Evolutionary conservation across 257 asterid genomes (phyloP).

Genomic region (Capsicum rhomboideum): DNA sequence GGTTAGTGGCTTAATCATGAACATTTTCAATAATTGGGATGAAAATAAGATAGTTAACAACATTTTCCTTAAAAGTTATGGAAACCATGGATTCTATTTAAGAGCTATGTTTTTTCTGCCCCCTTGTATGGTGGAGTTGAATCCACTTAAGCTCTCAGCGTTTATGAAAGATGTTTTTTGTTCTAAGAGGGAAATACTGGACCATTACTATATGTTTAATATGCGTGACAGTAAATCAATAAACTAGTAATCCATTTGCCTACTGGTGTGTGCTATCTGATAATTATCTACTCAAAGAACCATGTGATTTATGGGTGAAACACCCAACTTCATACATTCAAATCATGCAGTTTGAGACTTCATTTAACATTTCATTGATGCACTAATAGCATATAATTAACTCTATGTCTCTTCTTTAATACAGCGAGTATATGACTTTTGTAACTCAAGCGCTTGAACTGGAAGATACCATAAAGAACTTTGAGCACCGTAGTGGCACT

Average conservation of each 20-base stretch:
- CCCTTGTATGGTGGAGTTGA: background rate
- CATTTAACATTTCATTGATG: background rate
- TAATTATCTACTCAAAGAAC: background rate
- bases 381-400: background rate
- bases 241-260: background rate
- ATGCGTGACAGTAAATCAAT: background rate
- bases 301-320: conserved; percentile 1
- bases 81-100: background rate
- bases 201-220: no score
- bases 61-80: background rate
- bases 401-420: conserved; percentile 12
- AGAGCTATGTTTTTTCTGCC: background rate
- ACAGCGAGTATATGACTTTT: conserved; percentile 61
- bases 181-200: background rate
- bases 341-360: background rate
- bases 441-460: conserved; percentile 70
- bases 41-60: background rate
- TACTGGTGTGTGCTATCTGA: background rate
- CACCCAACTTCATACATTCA: background rate
- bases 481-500: conserved; percentile 38
- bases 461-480: conserved; percentile 73
- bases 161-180: background rate
- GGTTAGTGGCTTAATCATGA: background rate
- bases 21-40: background rate
- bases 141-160: background rate